Percentiles rank a stretch among this genome's conserved stretches.
phyloP scores from a whole-genome alignment of 306 rosid genomes.

The Pyrus bretschneideri region DNA sequence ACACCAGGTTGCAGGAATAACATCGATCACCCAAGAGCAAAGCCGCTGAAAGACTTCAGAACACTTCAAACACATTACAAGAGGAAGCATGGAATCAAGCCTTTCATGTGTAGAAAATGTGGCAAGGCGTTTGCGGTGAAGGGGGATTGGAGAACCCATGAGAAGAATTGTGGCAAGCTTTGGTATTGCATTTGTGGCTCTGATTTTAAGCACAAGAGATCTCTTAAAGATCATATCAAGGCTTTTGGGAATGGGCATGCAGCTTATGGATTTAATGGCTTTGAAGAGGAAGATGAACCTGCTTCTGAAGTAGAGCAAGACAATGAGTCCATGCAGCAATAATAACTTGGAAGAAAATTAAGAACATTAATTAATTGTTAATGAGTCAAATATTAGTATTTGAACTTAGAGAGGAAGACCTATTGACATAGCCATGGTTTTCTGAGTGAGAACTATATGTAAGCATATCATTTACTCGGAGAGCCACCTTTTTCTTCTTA shows the following conservation, averaged over 20 bases:
- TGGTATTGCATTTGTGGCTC: slow-evolving; percentile 98
- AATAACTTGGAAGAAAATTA: not conserved
- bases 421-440: slow-evolving; percentile 9
- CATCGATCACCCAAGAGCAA: slow-evolving; percentile 89
- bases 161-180: slow-evolving; percentile 93
- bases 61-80: slow-evolving; percentile 96
- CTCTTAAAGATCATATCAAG: slow-evolving; percentile 85
- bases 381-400: not conserved
- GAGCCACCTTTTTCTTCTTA: not conserved
- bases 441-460: slow-evolving; percentile 27
- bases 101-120: slow-evolving; percentile 91
- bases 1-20: slow-evolving; percentile 93
- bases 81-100: slow-evolving; percentile 93
- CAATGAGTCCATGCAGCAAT: slow-evolving; percentile 49
- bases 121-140: slow-evolving; percentile 94
- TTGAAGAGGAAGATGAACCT: slow-evolving; percentile 90
- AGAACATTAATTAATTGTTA: not conserved
- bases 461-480: slow-evolving; percentile 25
- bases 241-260: slow-evolving; percentile 93
- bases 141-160: slow-evolving; percentile 97
- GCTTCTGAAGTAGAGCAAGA: slow-evolving; percentile 96
- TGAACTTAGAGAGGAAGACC: not conserved
- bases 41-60: slow-evolving; percentile 86
- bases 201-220: slow-evolving; percentile 92
- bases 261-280: slow-evolving; percentile 62